phyloP scores from a whole-genome alignment of 768 basidiomycete species.

The Russula sp. region DNA sequence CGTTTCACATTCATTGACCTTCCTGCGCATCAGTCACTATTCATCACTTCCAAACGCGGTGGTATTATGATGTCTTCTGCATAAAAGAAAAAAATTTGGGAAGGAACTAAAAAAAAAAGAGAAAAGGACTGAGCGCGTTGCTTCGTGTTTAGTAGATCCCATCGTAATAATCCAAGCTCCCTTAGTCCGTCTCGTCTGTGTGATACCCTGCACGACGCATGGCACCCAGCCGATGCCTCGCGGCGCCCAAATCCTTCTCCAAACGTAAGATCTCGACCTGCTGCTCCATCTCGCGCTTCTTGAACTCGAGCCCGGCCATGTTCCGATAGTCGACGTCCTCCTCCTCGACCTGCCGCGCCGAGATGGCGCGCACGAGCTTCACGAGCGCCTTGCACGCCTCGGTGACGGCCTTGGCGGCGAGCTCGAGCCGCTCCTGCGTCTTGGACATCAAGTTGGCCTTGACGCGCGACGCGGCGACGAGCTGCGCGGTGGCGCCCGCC shows the following conservation, averaged over 20 bases:
- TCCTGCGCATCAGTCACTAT: background rate
- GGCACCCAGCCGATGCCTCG: constrained; percentile 71
- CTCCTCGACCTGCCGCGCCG: constrained; percentile 71
- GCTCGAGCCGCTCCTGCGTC: constrained; percentile 93
- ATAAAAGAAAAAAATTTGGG: constrained; percentile 8
- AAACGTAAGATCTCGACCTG: constrained; percentile 97
- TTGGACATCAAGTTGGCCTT: constrained; percentile 98
- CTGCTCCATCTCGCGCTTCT: constrained; percentile 97
- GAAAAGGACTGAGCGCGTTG: background rate
- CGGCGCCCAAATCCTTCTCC: constrained; percentile 91
- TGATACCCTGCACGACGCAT: constrained; percentile 91
- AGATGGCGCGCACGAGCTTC: constrained; percentile 91
- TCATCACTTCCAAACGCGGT: background rate
- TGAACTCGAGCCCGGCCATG: constrained; percentile 94
- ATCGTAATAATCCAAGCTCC: background rate
- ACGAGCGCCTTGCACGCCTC: constrained; percentile 97
- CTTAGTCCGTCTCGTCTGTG: constrained; percentile 62
- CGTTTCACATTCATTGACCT: constrained; percentile 3
- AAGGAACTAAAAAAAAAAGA: background rate
- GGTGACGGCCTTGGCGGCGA: constrained; percentile 95
- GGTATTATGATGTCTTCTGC: constrained; percentile 18
- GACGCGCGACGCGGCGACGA: constrained; percentile 96
- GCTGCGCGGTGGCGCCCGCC: constrained; percentile 92
- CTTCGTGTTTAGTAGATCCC: constrained; percentile 14
- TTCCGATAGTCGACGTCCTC: constrained; percentile 83